Evolutionary conservation across 495 filamentous ascomycete species (phyloP).

Genomic region (Annulohypoxylon nitens): DNA sequence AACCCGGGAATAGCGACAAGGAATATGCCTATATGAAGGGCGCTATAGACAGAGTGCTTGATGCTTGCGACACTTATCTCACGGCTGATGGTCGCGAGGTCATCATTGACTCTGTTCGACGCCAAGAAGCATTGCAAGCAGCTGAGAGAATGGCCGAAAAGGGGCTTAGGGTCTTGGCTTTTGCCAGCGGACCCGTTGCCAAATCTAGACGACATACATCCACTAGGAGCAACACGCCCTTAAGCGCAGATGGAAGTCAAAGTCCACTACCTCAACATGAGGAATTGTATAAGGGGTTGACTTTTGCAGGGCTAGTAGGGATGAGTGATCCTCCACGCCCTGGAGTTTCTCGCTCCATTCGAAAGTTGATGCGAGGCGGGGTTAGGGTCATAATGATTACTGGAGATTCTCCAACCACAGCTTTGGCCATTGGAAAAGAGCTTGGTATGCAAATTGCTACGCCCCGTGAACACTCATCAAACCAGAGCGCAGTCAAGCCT

Average conservation of each 20-base stretch:
- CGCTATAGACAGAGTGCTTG: constrained; percentile 87
- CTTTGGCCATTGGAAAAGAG: constrained; percentile 90
- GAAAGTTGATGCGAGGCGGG: constrained; percentile 89
- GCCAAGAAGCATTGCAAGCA: constrained; percentile 79
- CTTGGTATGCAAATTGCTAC: constrained; percentile 84
- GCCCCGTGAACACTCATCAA: constrained; percentile 58
- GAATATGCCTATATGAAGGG: constrained; percentile 95
- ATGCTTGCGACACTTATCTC: constrained; percentile 90
- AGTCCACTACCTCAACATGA: constrained; percentile 68
- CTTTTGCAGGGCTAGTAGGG: constrained; percentile 91
- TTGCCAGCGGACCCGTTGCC: constrained; percentile 79
- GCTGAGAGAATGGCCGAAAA: constrained; percentile 91
- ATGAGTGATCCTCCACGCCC: constrained; percentile 97
- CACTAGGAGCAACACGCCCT: constrained; percentile 50
- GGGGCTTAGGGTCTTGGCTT: constrained; percentile 91
- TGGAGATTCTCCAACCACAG: constrained; percentile 93
- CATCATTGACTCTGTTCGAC: constrained; percentile 82
- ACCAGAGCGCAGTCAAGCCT: constrained; percentile 68
- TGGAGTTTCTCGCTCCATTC: constrained; percentile 89
- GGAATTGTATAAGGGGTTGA: constrained; percentile 81
- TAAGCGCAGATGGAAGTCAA: constrained; percentile 52
- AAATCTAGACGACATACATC: constrained; percentile 50
- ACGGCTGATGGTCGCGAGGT: constrained; percentile 88
- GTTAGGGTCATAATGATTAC: constrained; percentile 99
- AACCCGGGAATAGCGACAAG: constrained; percentile 63